Evolutionary conservation across 768 basidiomycete species (phyloP).

Genomic region (Boletus sp.): DNA sequence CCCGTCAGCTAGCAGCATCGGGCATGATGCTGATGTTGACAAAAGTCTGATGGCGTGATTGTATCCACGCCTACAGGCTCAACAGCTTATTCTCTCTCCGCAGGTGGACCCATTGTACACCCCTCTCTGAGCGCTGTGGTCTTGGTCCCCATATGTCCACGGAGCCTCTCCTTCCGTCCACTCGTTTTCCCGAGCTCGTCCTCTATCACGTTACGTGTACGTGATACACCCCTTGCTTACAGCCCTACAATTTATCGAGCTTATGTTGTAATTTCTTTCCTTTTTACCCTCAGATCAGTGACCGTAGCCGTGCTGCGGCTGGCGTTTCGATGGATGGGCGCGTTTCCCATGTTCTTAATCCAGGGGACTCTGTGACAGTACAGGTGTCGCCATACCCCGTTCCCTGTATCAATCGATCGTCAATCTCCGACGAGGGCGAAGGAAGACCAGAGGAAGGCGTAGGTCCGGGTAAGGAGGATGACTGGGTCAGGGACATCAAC

Average conservation of each 20-base stretch:
- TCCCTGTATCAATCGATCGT: slow-evolving; percentile 88
- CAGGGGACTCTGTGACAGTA: slow-evolving; percentile 84
- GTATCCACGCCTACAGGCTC: slow-evolving; percentile 96
- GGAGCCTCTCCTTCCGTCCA: slow-evolving; percentile 88
- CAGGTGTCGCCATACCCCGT: slow-evolving; percentile 86
- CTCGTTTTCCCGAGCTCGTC: slow-evolving; percentile 86
- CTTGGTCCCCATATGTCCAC: slow-evolving; percentile 93
- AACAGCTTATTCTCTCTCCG: slow-evolving; percentile 93
- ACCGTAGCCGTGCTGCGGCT: slow-evolving; percentile 79
- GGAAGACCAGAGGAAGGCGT: slow-evolving; percentile 59
- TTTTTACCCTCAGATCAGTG: slow-evolving; percentile 61
- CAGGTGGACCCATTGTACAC: slow-evolving; percentile 95
- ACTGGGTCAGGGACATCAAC: slow-evolving; percentile 97
- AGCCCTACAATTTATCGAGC: background rate
- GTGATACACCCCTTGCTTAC: slow-evolving; percentile 22
- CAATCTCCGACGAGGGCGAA: slow-evolving; percentile 54
- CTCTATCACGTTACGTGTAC: slow-evolving; percentile 68
- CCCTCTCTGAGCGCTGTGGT: slow-evolving; percentile 88
- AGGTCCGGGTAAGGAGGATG: slow-evolving; percentile 80
- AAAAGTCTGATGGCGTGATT: slow-evolving; percentile 88
- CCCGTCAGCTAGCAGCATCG: slow-evolving; percentile 3
- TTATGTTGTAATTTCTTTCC: background rate
- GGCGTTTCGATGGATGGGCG: slow-evolving; percentile 95
- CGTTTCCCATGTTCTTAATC: slow-evolving; percentile 74
- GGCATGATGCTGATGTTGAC: slow-evolving; percentile 13